Base-by-base conservation (phyloP, 129 eudicot species). In the Lactuca saligna region DNA sequence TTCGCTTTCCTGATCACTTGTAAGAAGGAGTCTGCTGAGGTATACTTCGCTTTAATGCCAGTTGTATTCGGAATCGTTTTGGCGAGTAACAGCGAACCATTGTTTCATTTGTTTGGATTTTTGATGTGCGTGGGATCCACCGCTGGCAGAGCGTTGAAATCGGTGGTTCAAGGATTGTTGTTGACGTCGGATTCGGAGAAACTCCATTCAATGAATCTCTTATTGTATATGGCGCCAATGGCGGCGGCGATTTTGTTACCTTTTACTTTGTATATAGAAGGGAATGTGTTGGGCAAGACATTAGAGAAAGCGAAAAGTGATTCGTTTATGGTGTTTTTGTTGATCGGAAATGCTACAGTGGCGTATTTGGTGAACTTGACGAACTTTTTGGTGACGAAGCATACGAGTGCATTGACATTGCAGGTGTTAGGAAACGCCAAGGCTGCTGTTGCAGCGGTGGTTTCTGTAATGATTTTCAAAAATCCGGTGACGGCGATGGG, bases 401-500 rank as follows among this genome's bases (percentile, higher is more conserved):
- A 86, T 61, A 86, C 93, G 4, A 86, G 93, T 61, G 93, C 93
- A 3, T 68, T 86, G 75, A 86, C 93, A 57, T 49, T 86, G 79
- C 93, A 86, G 76, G 93, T 86, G 8, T 39, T 86, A 75, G 93
- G 93, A 35, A 86, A 86, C 73, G 88, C 86, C 14, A 83, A 83
- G 79, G 88, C 89, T 4, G 94, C 94, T 0, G 87, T 78, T 61
- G 94, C 94, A 7, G 94, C 89, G 0, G 81, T 82, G 46, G 89
- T 87, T 51, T 87, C 94, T 12, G 89, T 83, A 0, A 65, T 86
- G 84, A 83, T 86, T 29, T 86, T 86, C 44, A 81, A 82, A 72
- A 86, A 86, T 75, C 93, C 88, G 80, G 93, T 86, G 68, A 86
- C 93, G 14, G 84, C 66, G 79, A 86, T 86, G 88, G 93, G 93